Conservation (phyloP, 2,329 filamentous ascomycete species). For the Fusarium veterinarium region DNA sequence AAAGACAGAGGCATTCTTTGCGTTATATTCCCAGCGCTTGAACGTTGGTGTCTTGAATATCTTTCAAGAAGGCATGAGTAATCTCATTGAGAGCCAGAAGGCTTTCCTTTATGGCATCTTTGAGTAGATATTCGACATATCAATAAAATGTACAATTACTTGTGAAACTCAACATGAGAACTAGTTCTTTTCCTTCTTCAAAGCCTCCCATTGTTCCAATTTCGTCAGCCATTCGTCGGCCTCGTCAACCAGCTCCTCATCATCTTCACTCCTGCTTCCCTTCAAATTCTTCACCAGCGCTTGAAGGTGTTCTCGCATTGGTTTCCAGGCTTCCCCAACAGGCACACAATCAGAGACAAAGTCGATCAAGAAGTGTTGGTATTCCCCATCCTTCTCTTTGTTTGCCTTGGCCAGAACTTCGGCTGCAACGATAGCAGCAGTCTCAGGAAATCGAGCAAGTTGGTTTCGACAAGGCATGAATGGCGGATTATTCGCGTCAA, state of each 20-base stretch:
- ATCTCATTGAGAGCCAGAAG: too few relatives aligned
- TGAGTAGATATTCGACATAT: fast-evolving
- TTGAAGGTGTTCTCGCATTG: not conserved
- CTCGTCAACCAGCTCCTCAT: not conserved
- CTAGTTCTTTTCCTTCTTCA: too few relatives aligned
- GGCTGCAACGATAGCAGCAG: not conserved
- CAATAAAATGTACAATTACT: not conserved
- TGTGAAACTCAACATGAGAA: too few relatives aligned
- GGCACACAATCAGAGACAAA: not conserved
- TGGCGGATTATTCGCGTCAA: not conserved
- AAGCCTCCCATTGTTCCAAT: not conserved
- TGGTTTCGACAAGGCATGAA: not conserved
- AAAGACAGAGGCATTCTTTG: too few relatives aligned
- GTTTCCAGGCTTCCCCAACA: not conserved
- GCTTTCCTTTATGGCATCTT: fast-evolving
- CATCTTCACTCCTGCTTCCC: not conserved
- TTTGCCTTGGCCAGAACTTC: not conserved
- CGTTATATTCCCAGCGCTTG: too few relatives aligned
- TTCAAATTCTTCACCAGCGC: not conserved
- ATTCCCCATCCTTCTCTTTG: not conserved
- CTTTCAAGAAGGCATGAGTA: fast-evolving
- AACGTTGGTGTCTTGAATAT: fast-evolving
- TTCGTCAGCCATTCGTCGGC: not conserved
- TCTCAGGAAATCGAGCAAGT: not conserved
- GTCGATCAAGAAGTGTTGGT: not conserved